Evolutionary conservation across 352 stramenopile species (phyloP), one percentile per base, ranked within the genome.

Genomic region (Globisporangium recalcitrans): DNA sequence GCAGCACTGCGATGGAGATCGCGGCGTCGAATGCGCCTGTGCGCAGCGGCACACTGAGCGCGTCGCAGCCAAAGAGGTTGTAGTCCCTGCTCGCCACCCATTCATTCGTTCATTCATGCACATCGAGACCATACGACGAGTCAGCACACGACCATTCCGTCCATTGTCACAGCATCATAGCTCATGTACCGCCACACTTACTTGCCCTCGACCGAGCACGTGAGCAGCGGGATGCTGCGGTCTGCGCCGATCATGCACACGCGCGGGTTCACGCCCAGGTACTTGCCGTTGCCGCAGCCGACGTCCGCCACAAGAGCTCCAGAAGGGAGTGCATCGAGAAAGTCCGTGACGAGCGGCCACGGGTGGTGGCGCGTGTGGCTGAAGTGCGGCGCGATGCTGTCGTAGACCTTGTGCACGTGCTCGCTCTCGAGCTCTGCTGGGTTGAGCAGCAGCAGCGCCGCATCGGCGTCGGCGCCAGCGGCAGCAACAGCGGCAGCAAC

Each of bases 281-380:
- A 95, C 69, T 95, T 93, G 68, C 82, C 85, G 65, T 95, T 95
- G 65, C 85, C 85, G 64, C 82, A 92, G 46, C 85, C 85, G 8
- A 95, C 66, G 58, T 93, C 83, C 27, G 83, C 80, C 38, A 95
- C 83, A 2, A 95, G 64, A 34, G 78, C 53, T n/a, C 73, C 82
- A 21, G 46, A 34, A n/a, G 63, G 56, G 47, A 90, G 74, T 27
- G 68, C 53, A 0, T 64, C 31, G 4, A 95, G 60, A 54, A 93
- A 93, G n/a, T 67, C 47, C 3, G 69, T 80, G 36, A 95, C 85
- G 57, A 89, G 75, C 32, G 85, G 85, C 85, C 85, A 93, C 61
- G 82, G 83, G 42, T 86, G 73, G 54, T 95, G 85, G 31, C 85
- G 75, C n/a, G 83, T 93, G 62, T 91, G 85, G 62, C 77, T 92